Evolutionary conservation across 805 yeast species (phyloP).

Genomic region (Candida hispaniensis): DNA sequence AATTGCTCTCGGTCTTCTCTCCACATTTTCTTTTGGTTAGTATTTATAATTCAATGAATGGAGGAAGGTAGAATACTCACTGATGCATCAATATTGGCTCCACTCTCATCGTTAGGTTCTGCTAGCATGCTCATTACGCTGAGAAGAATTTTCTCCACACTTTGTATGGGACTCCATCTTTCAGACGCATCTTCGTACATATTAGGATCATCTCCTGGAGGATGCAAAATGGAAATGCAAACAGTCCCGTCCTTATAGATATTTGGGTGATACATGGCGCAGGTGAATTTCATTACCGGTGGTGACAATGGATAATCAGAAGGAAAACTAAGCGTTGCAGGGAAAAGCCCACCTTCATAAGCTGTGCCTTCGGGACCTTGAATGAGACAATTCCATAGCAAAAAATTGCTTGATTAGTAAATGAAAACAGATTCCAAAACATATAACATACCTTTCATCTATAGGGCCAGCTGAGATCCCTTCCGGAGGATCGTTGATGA

Average conservation of each 20-base stretch:
- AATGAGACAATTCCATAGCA: conserved; percentile 72
- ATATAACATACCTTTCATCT: conserved; percentile 41
- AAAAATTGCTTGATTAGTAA: conserved; percentile 36
- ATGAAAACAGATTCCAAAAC: not conserved
- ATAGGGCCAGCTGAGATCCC: conserved; percentile 93
- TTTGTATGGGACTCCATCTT: conserved; percentile 96
- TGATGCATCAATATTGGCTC: conserved; percentile 73
- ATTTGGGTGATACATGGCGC: conserved; percentile 86
- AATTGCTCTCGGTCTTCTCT: conserved; percentile 69
- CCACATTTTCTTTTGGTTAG: conserved; percentile 84
- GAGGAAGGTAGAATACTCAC: too few relatives aligned
- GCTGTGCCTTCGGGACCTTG: conserved; percentile 81
- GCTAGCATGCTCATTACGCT: conserved; percentile 95
- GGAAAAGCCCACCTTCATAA: conserved; percentile 80
- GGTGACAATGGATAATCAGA: conserved; percentile 74
- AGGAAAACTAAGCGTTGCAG: conserved; percentile 64
- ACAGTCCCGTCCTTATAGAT: conserved; percentile 91
- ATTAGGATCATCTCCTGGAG: conserved; percentile 96
- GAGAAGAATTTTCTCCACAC: conserved; percentile 88
- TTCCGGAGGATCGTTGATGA: conserved; percentile 79
- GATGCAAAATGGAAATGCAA: conserved; percentile 87
- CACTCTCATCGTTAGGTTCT: conserved; percentile 89
- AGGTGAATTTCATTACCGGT: conserved; percentile 62
- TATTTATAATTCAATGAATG: conserved; percentile 44
- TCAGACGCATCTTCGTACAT: conserved; percentile 93